A percentile compares a stretch with the other conserved stretches of the same genome.
phyloP scores from a whole-genome alignment of 805 yeast species.

The Saccharomycopsis babjevae region DNA sequence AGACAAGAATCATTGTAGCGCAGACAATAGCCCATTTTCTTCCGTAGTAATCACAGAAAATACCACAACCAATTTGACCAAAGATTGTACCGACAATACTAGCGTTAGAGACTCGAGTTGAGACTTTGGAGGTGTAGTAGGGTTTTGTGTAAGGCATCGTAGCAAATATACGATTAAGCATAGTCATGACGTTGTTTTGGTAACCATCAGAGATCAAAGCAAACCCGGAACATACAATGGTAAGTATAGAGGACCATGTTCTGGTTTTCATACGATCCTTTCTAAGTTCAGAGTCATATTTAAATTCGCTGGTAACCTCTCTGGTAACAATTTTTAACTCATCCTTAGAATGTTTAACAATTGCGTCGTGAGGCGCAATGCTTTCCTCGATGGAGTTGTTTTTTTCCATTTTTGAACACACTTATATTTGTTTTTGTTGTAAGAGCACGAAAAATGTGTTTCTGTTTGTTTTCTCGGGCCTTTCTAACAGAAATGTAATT shows the following conservation, averaged over 20 bases:
- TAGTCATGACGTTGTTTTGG: slow-evolving; percentile 65
- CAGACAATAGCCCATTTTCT: slow-evolving; percentile 61
- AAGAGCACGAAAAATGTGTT: too few species aligned
- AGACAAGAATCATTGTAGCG: slow-evolving; percentile 50
- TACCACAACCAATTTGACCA: slow-evolving; percentile 59
- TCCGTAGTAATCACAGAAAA: slow-evolving; percentile 55
- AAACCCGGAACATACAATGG: slow-evolving; percentile 59
- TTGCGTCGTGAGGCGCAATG: not conserved
- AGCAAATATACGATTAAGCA: slow-evolving; percentile 50
- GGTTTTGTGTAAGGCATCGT: slow-evolving; percentile 17
- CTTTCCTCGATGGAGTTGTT: not conserved
- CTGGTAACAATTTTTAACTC: not conserved
- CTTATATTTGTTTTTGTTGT: too few species aligned
- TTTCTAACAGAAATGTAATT: too few species aligned
- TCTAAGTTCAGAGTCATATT: slow-evolving; percentile 20
- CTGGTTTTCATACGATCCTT: slow-evolving; percentile 22
- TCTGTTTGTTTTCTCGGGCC: too few species aligned
- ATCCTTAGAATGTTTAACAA: not conserved
- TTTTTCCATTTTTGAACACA: not conserved
- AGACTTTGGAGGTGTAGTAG: slow-evolving; percentile 35
- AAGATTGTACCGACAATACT: slow-evolving; percentile 59
- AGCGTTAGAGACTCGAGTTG: slow-evolving; percentile 61
- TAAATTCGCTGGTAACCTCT: not conserved
- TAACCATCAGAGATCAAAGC: slow-evolving; percentile 74
- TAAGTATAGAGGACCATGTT: slow-evolving; percentile 28